Evolutionary conservation across 2,329 filamentous ascomycete species (phyloP).

Genomic region (Pseudogymnoascus sp.): DNA sequence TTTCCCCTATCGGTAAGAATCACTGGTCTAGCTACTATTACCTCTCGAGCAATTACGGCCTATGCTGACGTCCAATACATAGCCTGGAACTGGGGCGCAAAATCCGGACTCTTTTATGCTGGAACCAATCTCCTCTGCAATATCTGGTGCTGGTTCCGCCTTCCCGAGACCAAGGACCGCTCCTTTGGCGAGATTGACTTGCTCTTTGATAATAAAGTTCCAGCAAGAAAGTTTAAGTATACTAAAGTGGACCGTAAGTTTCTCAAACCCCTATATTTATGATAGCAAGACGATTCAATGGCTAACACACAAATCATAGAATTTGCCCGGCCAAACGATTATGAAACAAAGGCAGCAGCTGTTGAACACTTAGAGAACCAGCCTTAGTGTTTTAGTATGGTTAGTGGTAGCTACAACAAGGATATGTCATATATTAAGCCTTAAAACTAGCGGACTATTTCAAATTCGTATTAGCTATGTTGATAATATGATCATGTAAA

Average conservation of each 20-base stretch:
- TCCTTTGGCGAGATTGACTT: slow-evolving; percentile 80
- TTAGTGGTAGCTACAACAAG: background rate
- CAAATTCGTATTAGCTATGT: background rate
- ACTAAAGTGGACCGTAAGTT: slow-evolving; percentile 13
- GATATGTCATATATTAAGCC: background rate
- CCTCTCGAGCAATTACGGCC: background rate
- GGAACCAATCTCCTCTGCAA: slow-evolving; percentile 25
- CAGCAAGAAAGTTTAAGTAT: slow-evolving; percentile 24
- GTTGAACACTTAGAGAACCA: background rate
- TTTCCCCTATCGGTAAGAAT: slow-evolving; percentile 20
- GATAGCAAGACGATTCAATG: background rate
- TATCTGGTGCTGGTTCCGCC: slow-evolving; percentile 36
- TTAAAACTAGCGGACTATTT: background rate
- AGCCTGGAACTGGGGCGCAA: slow-evolving; percentile 28
- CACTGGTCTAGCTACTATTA: slow-evolving; percentile 9
- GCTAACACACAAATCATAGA: background rate
- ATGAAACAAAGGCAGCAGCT: background rate
- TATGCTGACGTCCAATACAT: background rate
- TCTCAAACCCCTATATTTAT: background rate
- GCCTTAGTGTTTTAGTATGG: background rate
- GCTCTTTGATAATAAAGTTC: slow-evolving; percentile 63
- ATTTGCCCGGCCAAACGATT: background rate
- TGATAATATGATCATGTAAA: background rate
- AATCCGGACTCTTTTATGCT: slow-evolving; percentile 25
- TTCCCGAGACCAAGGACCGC: slow-evolving; percentile 70